Conservation (phyloP, 768 basidiomycete species). For the Russula brevipes region DNA sequence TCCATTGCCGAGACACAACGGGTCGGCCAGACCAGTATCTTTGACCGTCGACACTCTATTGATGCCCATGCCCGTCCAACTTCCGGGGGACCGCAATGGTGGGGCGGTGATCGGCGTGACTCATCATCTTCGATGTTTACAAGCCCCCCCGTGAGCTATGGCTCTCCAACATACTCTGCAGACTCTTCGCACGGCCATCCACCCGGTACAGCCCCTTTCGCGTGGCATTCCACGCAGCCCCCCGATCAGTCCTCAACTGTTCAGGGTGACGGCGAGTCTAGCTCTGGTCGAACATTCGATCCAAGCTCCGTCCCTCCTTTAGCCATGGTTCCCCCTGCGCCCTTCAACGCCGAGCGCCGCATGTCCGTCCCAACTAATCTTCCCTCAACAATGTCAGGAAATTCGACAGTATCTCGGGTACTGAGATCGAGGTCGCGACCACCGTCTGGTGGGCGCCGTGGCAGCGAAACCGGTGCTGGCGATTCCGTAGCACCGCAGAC, state of each 20-base stretch:
- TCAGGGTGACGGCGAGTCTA: slow-evolving; percentile 25
- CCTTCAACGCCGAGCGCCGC: slow-evolving; percentile 60
- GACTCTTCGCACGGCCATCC: slow-evolving; percentile 62
- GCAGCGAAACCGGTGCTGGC: slow-evolving; percentile 36
- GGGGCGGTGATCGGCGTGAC: slow-evolving; percentile 66
- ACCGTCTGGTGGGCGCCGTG: slow-evolving; percentile 35
- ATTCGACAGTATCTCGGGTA: slow-evolving; percentile 44
- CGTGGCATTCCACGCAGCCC: slow-evolving; percentile 55
- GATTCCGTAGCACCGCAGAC: slow-evolving; percentile 30
- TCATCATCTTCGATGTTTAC: slow-evolving; percentile 67
- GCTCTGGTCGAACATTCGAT: slow-evolving; percentile 45
- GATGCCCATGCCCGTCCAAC: slow-evolving; percentile 60
- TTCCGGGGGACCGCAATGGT: slow-evolving; percentile 42
- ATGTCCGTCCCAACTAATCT: slow-evolving; percentile 59
- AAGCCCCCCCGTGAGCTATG: slow-evolving; percentile 48
- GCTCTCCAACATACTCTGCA: slow-evolving; percentile 53
- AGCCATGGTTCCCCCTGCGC: slow-evolving; percentile 50
- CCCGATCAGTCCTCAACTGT: slow-evolving; percentile 36
- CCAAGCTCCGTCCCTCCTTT: slow-evolving; percentile 35
- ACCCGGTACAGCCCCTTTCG: slow-evolving; percentile 61
- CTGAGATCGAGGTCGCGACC: slow-evolving; percentile 45
- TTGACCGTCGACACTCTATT: slow-evolving; percentile 73
- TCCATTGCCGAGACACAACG: slow-evolving; percentile 76
- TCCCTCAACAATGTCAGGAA: slow-evolving; percentile 43
- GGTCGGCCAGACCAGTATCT: slow-evolving; percentile 68